These are phyloP conservation scores for Astrocystis sublimbata DNA, from an alignment of 495 filamentous ascomycete genomes.

Conservation along the genomic window DNA sequence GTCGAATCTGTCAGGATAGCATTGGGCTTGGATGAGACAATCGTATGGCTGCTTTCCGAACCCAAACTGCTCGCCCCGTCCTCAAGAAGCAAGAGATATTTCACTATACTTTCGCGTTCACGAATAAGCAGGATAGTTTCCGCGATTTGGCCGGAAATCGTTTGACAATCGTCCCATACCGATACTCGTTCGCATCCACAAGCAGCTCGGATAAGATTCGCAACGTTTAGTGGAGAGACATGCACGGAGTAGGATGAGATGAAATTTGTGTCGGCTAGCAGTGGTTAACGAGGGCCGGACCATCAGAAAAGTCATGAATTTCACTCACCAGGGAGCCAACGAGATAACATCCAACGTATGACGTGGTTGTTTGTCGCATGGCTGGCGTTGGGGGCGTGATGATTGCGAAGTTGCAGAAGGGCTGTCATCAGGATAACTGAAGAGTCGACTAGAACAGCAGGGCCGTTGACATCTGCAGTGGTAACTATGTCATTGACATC, in stretches of 20 bases:
- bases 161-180: constrained; percentile 28
- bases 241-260: constrained; percentile 43
- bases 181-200: constrained; percentile 35
- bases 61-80: constrained; percentile 13
- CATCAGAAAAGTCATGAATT: background rate
- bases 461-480: constrained; percentile 77
- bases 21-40: background rate
- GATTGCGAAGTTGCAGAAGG: constrained; percentile 58
- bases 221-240: constrained; percentile 43
- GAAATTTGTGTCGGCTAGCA: constrained; percentile 39
- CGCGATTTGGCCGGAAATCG: constrained; percentile 39
- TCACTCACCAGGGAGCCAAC: constrained; percentile 72
- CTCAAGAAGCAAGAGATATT: constrained; percentile 45
- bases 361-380: constrained; percentile 66
- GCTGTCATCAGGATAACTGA: constrained; percentile 72
- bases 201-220: constrained; percentile 48
- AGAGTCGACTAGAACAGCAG: constrained; percentile 75
- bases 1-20: constrained; percentile 34
- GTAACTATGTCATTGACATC: constrained; percentile 67
- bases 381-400: constrained; percentile 64
- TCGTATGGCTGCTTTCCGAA: constrained; percentile 1
- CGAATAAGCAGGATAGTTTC: constrained; percentile 26
- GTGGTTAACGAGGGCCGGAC: constrained; percentile 12
- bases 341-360: constrained; percentile 75
- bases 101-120: constrained; percentile 31